Conservation (phyloP, 1,284 basidiomycete species). For the Gymnopus androsaceus region DNA sequence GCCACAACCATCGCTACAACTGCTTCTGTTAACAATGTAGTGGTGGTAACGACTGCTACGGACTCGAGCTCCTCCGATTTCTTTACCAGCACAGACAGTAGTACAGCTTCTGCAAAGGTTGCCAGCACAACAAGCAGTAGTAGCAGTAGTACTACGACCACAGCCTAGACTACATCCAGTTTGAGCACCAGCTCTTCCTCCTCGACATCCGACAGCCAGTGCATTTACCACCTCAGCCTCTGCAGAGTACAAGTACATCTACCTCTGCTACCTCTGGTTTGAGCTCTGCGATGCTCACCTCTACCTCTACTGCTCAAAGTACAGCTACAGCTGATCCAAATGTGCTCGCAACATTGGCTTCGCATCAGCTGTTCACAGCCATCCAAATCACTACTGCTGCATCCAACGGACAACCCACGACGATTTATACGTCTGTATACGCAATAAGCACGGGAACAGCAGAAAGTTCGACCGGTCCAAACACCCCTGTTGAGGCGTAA, state of each 20-base stretch:
- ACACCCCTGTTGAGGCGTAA: not conserved
- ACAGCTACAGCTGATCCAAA: too few relatives aligned
- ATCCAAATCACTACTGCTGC: not conserved
- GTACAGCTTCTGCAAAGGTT: not conserved
- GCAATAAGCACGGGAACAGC: too few relatives aligned
- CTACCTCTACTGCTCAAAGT: not conserved
- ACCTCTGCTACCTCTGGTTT: not conserved
- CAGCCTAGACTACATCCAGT: not conserved
- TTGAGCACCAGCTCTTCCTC: not conserved
- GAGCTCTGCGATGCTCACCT: not conserved
- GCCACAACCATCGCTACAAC: not conserved
- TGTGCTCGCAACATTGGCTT: too few relatives aligned
- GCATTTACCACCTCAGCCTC: not conserved
- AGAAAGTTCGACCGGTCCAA: too few relatives aligned
- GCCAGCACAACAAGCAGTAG: too few relatives aligned
- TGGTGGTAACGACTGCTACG: not conserved
- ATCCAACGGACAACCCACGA: not conserved
- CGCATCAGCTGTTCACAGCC: too few relatives aligned
- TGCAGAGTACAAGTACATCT: not conserved
- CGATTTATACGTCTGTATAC: not conserved
- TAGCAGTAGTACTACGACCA: too few relatives aligned
- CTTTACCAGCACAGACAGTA: not conserved
- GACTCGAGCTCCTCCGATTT: not conserved
- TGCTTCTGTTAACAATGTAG: not conserved
- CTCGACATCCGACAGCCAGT: not conserved